Evolutionary conservation across 179 eudicot species (phyloP), one percentile per base, ranked within the genome.

Genomic region (Silene vulgaris): DNA sequence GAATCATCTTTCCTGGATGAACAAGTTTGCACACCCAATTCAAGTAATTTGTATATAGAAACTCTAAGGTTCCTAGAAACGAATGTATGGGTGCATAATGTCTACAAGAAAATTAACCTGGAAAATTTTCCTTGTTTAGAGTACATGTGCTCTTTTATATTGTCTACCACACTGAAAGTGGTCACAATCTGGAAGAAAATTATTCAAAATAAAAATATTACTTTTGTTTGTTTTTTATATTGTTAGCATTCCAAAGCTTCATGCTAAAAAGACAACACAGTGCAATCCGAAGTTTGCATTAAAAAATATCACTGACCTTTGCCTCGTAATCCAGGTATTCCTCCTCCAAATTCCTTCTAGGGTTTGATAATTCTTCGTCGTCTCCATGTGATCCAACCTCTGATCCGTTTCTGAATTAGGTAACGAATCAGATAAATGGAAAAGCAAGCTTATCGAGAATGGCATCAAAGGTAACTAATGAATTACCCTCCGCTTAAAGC

Each of bases 141-240:
- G 76, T 85, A 88, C 78, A 90, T 88, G 81, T 89, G 98, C 84
- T 91, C 99, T 85, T 84, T 96, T 89, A 96, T 91, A 87, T 90
- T 93, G 86, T 96, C 98, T 82, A 93, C 98, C 19, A 96, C 96
- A 76, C 99, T 93, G 82, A 93, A 96, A 63, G 91, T 90, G 26
- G 99, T 90, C 79, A 93, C 88, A 64, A 93, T 90, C 99, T 96
- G 92, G 71, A 83, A 60, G 54, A 60, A 17, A 59, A 40, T 54
- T 0, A 71, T 50, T 14, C 8, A 1, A 52, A 20, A 70, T 45
- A 0, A 70, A 69, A 4, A 43, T 19, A n/a, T 37, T 8, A 70
- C 11, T 6, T 9, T 4, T 16, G 7, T 56, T 56, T 56, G 17
- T 56, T 56, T 56, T 56, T 56, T 56, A 56, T 16, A 56, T 56